Evolutionary conservation across 306 rosid species (phyloP).

Genomic region (Geum urbanum): DNA sequence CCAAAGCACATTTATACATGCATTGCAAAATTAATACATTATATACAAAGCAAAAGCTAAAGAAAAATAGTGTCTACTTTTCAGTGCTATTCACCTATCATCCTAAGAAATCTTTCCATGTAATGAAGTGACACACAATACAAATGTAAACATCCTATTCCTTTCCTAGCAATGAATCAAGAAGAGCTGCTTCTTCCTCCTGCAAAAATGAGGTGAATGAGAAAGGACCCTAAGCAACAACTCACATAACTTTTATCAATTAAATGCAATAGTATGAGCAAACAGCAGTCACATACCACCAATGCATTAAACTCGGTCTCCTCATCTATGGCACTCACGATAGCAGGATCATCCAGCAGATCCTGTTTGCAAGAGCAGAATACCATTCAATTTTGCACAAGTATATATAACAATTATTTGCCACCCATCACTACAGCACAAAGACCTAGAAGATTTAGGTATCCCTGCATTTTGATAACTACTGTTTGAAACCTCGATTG

Average conservation of each 20-base stretch:
- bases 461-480: not conserved
- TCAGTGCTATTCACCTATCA: not conserved
- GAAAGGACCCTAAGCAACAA: slow-evolving; percentile 15
- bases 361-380: slow-evolving; percentile 50
- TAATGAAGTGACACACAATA: not conserved
- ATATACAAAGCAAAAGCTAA: not conserved
- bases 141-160: slow-evolving; percentile 24
- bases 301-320: slow-evolving; percentile 95
- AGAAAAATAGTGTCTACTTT: not conserved
- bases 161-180: slow-evolving; percentile 68
- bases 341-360: slow-evolving; percentile 72
- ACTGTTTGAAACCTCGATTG: not conserved
- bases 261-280: slow-evolving; percentile 10
- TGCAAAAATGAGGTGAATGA: slow-evolving; percentile 25
- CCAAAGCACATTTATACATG: not conserved
- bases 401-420: not conserved
- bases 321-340: slow-evolving; percentile 74
- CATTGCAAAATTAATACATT: not conserved
- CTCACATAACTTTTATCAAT: slow-evolving; percentile 3
- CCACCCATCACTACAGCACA: not conserved
- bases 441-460: not conserved
- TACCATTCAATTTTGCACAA: not conserved
- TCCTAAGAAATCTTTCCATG: not conserved
- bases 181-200: slow-evolving; percentile 95
- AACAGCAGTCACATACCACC: slow-evolving; percentile 57